Evolutionary conservation across 768 basidiomycete genomes (phyloP), one percentile per base, ranked within the genome.

Genomic region (Harrya chromipes): DNA sequence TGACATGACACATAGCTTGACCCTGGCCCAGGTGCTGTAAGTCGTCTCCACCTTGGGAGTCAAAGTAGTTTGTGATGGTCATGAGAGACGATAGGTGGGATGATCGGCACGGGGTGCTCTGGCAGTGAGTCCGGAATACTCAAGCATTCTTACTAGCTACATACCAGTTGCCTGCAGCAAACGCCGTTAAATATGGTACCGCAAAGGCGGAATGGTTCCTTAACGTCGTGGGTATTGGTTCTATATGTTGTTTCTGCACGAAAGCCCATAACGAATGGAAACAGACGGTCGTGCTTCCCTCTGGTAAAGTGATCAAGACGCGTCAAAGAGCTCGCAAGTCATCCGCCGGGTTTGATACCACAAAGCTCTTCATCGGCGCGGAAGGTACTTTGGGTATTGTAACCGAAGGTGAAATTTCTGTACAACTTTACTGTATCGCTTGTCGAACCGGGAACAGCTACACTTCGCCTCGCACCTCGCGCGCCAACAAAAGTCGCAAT

Each of bases 381-480:
- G 92, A 94, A 66, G 92, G 92, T 6, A 94, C 91, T 0, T 66
- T 94, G 39, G 92, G 92, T 4, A 87, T 94, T 55, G 82, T 94
- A n/a, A 92, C 89, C 0, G 91, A 94, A 72, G 85, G 87, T 79
- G 46, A 41, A 57, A 16, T 4, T 17, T 45, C 8, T 19, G 14
- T 17, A 19, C 17, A 36, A 43, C 33, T 36, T 12, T 27, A 8
- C 7, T 13, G 19, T n/a, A 33, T 26, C 21, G 12, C 26, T 49
- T 34, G 13, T 37, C 37, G 27, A 51, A 27, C 38, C 14, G 45
- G 6, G 51, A 43, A 19, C 55, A 90, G 92, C 83, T 4, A 97
- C 93, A 0, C 69, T 97, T 20, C 79, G 90, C 24, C 78, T 97
- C 4, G 81, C 90, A 2, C 93, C 94, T 8, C 60, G 84, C 1